phyloP scores from a whole-genome alignment of 1,139 yeast genomes.

The Taiozyma sp. region DNA sequence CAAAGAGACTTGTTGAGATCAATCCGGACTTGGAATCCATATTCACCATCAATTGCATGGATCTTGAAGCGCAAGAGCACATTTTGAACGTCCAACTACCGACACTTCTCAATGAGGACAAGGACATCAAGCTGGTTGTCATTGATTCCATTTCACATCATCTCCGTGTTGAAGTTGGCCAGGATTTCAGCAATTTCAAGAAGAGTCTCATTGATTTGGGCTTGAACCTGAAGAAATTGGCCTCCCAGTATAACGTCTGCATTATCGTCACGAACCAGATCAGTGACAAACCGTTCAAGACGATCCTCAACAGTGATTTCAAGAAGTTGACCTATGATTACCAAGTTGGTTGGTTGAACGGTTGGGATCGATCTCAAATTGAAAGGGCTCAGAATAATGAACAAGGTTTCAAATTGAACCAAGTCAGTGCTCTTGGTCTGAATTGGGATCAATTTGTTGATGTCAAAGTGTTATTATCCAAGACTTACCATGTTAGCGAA shows the following conservation, averaged over 20 bases:
- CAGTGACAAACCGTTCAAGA: constrained; percentile 46
- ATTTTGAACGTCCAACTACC: constrained; percentile 71
- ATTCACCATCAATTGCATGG: constrained; percentile 58
- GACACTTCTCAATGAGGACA: constrained; percentile 28
- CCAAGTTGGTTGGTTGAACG: constrained; percentile 68
- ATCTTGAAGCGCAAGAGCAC: constrained; percentile 70
- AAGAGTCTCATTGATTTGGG: constrained; percentile 30
- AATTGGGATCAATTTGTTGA: constrained; percentile 37
- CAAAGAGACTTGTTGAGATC: constrained; percentile 46
- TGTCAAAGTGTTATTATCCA: constrained; percentile 33
- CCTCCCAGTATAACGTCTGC: constrained; percentile 47
- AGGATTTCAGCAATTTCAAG: constrained; percentile 7
- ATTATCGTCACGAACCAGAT: constrained; percentile 79
- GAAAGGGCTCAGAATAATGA: constrained; percentile 2
- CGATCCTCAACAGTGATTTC: constrained; percentile 20
- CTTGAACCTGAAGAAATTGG: constrained; percentile 44
- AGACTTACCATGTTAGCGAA: constrained; percentile 19
- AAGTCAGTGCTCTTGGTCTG: constrained; percentile 38
- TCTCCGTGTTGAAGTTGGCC: constrained; percentile 56
- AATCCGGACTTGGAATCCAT: constrained; percentile 36
- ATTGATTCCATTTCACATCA: constrained; percentile 89
- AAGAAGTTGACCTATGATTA: constrained; percentile 48
- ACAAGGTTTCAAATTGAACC: constrained; percentile 15
- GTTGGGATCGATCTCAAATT: constrained; percentile 56
- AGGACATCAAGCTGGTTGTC: constrained; percentile 47